A percentile compares a stretch with the other conserved stretches of the same genome.
phyloP scores from a whole-genome alignment of 441 rosid species.

The Melastoma candidum region DNA sequence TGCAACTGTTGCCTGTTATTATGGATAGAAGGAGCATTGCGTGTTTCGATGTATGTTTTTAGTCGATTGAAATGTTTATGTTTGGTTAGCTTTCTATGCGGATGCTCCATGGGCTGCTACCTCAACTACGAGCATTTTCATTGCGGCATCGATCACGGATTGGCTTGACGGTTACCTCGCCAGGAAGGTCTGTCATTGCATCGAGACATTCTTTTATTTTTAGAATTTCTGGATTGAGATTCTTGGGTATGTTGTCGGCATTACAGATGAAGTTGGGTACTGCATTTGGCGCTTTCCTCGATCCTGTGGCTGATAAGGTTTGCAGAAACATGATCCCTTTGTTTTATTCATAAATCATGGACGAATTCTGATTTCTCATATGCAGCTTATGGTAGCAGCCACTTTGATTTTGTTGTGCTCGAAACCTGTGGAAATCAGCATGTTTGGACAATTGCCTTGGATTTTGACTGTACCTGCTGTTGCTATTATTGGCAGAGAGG shows the following conservation, averaged over 20 bases:
- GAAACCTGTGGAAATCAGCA: constrained; percentile 49
- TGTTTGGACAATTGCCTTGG: constrained; percentile 66
- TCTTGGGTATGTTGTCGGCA: no score
- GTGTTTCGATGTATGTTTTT: no score
- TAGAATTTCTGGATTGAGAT: no score
- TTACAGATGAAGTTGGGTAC: constrained; percentile 78
- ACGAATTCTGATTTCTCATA: background rate
- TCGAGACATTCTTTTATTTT: no score
- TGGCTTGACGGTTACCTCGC: constrained; percentile 99
- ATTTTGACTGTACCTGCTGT: constrained; percentile 71
- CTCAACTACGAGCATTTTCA: constrained; percentile 76
- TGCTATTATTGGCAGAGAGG: constrained; percentile 95
- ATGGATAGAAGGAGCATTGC: no score
- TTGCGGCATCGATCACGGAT: constrained; percentile 88
- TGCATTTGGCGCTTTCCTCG: constrained; percentile 94
- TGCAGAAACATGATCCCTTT: background rate
- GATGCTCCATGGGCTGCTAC: constrained; percentile 53
- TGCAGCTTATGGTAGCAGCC: constrained; percentile 98
- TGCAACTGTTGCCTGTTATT: no score
- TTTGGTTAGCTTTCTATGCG: no score
- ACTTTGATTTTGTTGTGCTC: constrained; percentile 75
- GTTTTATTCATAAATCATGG: constrained; percentile 1
- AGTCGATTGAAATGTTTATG: no score
- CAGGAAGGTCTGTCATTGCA: constrained; percentile 39
- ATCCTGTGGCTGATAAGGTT: constrained; percentile 97